These are phyloP conservation scores for Triticum monococcum DNA, from an alignment of 176 grass and related monocot genomes.

Conservation along the genomic window DNA sequence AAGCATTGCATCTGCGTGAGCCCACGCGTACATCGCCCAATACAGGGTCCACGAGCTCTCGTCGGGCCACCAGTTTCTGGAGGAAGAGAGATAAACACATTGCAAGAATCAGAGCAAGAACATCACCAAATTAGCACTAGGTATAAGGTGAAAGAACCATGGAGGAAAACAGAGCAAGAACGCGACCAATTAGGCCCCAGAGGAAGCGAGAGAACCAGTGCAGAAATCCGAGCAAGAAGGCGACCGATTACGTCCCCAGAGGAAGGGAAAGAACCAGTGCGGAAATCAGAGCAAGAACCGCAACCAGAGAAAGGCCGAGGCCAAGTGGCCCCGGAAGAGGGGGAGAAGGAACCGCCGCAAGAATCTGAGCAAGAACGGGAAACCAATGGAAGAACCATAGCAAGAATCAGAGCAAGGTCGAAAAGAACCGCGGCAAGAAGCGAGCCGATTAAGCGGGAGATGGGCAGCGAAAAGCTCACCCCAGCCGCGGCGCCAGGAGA, in stretches of 20 bases:
- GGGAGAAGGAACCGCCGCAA: not conserved
- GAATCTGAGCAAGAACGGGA: not conserved
- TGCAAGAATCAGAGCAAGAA: conserved; percentile 16
- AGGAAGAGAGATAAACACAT: not conserved
- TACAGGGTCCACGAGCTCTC: not conserved
- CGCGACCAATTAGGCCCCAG: not conserved
- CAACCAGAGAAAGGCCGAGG: not conserved
- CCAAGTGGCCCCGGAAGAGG: too few species aligned
- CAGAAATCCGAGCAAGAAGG: not conserved
- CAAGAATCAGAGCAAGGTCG: not conserved
- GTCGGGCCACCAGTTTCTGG: not conserved
- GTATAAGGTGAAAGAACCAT: not conserved
- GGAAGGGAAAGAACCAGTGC: not conserved
- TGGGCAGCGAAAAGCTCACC: not conserved
- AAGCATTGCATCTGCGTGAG: not conserved
- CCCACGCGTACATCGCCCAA: conserved; percentile 17
- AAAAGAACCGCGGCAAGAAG: not conserved
- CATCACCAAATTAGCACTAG: not conserved
- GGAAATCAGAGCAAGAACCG: not conserved
- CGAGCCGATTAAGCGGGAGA: not conserved
- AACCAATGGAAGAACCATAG: not conserved
- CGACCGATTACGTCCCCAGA: not conserved
- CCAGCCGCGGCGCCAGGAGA: not conserved
- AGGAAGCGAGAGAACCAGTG: not conserved
- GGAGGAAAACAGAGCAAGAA: not conserved